These are phyloP conservation scores for Aleurites moluccanus DNA, from an alignment of 441 rosid genomes.

Conservation along the genomic window DNA sequence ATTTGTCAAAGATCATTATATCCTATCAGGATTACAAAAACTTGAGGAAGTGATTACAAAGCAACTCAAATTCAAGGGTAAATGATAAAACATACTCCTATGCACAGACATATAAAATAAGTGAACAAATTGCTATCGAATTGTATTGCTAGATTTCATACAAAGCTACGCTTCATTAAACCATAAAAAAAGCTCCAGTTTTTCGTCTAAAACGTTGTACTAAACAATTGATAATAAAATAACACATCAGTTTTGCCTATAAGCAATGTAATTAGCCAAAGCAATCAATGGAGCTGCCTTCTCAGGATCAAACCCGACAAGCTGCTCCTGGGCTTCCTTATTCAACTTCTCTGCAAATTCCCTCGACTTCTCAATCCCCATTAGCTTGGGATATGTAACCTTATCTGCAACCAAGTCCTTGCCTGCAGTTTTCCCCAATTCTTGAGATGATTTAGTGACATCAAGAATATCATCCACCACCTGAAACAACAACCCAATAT, in stretches of 20 bases:
- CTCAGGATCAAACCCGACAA: constrained; percentile 56
- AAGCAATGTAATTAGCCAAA: constrained; percentile 83
- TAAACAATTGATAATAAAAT: neutral
- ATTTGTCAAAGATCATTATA: neutral
- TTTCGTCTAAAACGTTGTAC: too few relatives aligned
- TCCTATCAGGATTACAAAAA: neutral
- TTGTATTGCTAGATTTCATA: neutral
- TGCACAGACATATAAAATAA: neutral
- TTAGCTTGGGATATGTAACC: constrained; percentile 74
- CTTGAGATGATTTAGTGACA: constrained; percentile 71
- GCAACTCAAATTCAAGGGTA: neutral
- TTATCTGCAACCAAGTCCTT: constrained; percentile 63
- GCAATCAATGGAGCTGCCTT: constrained; percentile 87
- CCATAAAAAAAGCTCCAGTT: too few relatives aligned
- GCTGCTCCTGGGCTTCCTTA: constrained; percentile 60
- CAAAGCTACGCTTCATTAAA: too few relatives aligned
- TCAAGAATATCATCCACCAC: constrained; percentile 88
- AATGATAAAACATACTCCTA: neutral
- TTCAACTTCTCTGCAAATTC: constrained; percentile 70
- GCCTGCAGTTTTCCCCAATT: constrained; percentile 89
- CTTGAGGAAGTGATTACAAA: neutral
- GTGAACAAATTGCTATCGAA: neutral
- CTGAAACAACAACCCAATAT: constrained; percentile 73
- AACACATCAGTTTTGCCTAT: constrained; percentile 61
- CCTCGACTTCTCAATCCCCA: constrained; percentile 77